Evolutionary conservation across 306 rosid species (phyloP), one percentile per base, ranked within the genome.

Genomic region (Delonix regia): DNA sequence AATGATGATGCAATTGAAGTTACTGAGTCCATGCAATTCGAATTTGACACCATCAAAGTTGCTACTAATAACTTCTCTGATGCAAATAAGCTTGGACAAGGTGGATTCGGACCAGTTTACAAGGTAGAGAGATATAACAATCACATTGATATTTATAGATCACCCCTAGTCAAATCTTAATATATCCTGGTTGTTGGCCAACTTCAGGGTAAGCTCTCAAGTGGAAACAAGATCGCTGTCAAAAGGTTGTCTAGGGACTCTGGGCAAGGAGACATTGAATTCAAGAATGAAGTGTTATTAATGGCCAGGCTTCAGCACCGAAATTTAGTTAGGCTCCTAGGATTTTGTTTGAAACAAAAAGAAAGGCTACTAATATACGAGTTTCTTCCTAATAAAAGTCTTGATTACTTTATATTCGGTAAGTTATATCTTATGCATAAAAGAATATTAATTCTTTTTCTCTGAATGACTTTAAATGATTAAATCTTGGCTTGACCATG

Each of bases 341-440:
- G 83, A 1, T 79, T 79, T 13, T 61, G 73, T 18, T 7, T 79
- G 9, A 34, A 61, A 62, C 34, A 65, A 62, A 61, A 9, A 21
- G 83, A 79, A 60, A 61, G 48, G 41, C 33, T 79, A 79, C 78
- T 90, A 27, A 12, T 88, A 6, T 90, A 88, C 66, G 91, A 90
- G 53, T 87, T 84, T 64, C 78, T 87, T 61, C 83, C 52, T 0
- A 84, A 87, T 18, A 49, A 63, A 45, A 87, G 89, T 25, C 90
- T 90, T 38, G 89, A 90, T 9, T 75, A 82, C 30, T 78, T 86
- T 45, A 25, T 88, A 22, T 90, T 84, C 66, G 92, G 92, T 90
- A 78, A 5, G 75, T 65, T 42, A 8, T 15, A 2, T 0, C 61
- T 19, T 36, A 3, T 33, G 53, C 6, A n/a, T 9, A 4, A 27